Percentiles rank a stretch among this genome's conserved stretches.
These are phyloP conservation scores for Trichoderma polysporum DNA, from an alignment of 2,329 filamentous ascomycete genomes.

Conservation along the genomic window DNA sequence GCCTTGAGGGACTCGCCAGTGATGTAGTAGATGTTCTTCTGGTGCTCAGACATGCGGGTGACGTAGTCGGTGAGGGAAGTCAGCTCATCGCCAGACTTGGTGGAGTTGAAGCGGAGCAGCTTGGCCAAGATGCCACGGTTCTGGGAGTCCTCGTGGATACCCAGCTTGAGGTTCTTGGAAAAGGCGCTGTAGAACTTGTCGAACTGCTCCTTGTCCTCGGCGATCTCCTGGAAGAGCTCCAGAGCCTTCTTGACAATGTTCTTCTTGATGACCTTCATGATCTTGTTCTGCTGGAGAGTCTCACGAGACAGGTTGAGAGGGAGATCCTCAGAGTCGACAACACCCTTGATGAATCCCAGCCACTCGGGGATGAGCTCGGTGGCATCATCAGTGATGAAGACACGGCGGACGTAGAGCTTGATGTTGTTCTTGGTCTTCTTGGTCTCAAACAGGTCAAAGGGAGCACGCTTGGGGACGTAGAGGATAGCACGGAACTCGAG, in stretches of 20 bases:
- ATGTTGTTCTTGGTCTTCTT: conserved; percentile 99
- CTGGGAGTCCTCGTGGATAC: conserved; percentile 99
- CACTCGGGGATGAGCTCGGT: conserved; percentile 99
- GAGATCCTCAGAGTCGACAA: conserved; percentile 99
- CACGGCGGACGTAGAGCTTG: conserved; percentile 99
- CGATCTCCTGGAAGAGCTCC: conserved; percentile 98
- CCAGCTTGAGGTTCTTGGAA: conserved; percentile 99
- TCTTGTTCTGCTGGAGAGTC: conserved; percentile 99
- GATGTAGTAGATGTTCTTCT: conserved; percentile 99
- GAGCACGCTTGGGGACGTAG: conserved; percentile 98
- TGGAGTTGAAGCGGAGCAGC: conserved; percentile 98
- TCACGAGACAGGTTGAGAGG: conserved; percentile 99
- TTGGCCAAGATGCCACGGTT: conserved; percentile 92
- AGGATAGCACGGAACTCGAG: conserved; percentile 99
- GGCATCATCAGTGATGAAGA: conserved; percentile 99
- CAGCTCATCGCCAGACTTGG: conserved; percentile 94
- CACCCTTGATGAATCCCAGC: conserved; percentile 99
- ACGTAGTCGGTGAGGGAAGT: conserved; percentile 97
- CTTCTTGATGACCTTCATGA: conserved; percentile 99
- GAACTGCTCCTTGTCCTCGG: conserved; percentile 99
- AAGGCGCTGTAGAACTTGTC: conserved; percentile 99
- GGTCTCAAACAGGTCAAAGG: conserved; percentile 99
- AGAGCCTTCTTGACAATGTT: conserved; percentile 99
- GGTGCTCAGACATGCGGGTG: conserved; percentile 99
- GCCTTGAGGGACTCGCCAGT: conserved; percentile 99